Base-by-base conservation (phyloP, 345 rosid genomes). In the Pistacia vera region DNA sequence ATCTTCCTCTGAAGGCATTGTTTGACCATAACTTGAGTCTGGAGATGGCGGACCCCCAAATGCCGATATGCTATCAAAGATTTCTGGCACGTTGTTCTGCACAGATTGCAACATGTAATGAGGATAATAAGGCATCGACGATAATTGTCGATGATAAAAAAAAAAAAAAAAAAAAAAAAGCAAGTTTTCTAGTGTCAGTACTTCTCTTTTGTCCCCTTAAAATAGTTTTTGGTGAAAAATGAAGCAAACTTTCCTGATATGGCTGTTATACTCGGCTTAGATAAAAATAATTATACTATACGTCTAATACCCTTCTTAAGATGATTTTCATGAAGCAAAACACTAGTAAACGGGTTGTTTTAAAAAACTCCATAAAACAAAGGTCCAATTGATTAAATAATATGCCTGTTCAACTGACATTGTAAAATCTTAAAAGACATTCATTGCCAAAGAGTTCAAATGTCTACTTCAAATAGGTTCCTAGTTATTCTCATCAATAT, bases 31-130 rank as follows among this genome's bases (percentile, higher is more conserved):
- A 78, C 88, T 87, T 38, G 87, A 85, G 59, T 87, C 92, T 70
- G 99, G 99, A 60, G 99, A 96, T 41, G 81, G 83, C 28, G 97
- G 98, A 22, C 85, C 88, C 84, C 90, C 95, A 54, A 96, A 93
- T 80, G 91, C 94, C 3, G 82, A 80, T 60, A 90, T 89, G 81
- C 93, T 92, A 25, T 96, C 98, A 17, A 87, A 85, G 81, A 74
- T 93, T 79, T 93, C 97, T 17, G 95, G 97, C 64, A 92, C 92
- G 68, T 73, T 75, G 64, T 84, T 92, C 98, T 96, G 91, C 82
- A 81, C 51, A 60, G 62, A 67, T 41, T 5, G 67, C 10, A 17
- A 48, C 49, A 63, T 17, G 41, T 44, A 54, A 25, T 10, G 25
- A 10, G 33, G 35, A 17, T 36, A 35, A 25, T 17, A 33, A 35